phyloP scores from a whole-genome alignment of 306 rosid species.

The Inga oerstediana region DNA sequence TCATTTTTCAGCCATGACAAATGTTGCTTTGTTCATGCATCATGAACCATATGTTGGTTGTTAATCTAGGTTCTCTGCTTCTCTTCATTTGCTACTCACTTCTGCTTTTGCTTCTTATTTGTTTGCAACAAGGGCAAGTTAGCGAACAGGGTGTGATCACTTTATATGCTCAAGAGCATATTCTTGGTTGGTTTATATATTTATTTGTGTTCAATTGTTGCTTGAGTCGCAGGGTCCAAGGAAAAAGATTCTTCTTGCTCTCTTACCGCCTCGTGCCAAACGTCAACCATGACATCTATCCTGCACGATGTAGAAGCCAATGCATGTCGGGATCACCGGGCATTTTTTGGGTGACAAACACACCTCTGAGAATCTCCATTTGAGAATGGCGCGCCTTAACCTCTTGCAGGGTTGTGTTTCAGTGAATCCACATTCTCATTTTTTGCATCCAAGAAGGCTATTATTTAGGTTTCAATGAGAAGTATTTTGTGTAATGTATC shows the following conservation, averaged over 20 bases:
- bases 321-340: constrained; percentile 30
- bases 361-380: constrained; percentile 18
- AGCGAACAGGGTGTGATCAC: too few species aligned
- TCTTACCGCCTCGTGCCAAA: constrained; percentile 70
- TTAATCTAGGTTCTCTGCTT: constrained; percentile 9
- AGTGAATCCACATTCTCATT: constrained; percentile 36
- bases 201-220: constrained; percentile 26
- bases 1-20: constrained; percentile 14
- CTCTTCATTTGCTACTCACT: not conserved
- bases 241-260: constrained; percentile 86
- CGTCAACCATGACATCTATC: constrained; percentile 50
- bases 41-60: constrained; percentile 4
- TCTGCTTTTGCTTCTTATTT: too few species aligned
- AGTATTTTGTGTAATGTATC: constrained; percentile 8
- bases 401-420: constrained; percentile 35
- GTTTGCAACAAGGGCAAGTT: too few species aligned
- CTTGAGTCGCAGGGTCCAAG: constrained; percentile 87
- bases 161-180: too few species aligned
- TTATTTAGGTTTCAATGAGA: constrained; percentile 30
- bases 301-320: constrained; percentile 31
- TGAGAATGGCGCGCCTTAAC: constrained; percentile 33
- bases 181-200: too few species aligned
- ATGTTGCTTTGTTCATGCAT: constrained; percentile 11
- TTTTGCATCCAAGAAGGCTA: constrained; percentile 36
- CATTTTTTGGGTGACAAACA: constrained; percentile 25